Evolutionary conservation across 2,329 filamentous ascomycete species (phyloP).

Genomic region (Cytospora mali): DNA sequence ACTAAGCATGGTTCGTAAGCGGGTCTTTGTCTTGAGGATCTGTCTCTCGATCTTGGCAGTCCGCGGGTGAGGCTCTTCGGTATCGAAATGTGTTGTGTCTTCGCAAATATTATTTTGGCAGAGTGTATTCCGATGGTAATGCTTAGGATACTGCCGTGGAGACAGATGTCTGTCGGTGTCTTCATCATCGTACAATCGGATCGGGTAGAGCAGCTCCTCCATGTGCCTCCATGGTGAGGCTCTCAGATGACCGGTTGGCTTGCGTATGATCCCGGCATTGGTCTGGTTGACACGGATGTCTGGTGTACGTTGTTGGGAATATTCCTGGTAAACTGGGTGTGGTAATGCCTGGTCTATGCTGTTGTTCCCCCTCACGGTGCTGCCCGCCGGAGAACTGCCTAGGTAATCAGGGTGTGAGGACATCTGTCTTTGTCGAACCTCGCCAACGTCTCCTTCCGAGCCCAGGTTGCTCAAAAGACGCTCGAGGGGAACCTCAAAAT

Average conservation of each 20-base stretch:
- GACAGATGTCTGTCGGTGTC: conserved; percentile 22
- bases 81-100: conserved; percentile 5
- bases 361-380: not conserved
- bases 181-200: conserved; percentile 31
- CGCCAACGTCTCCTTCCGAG: not conserved
- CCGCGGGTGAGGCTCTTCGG: conserved; percentile 21
- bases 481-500: not conserved
- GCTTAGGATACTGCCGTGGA: conserved; percentile 30
- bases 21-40: conserved; percentile 30
- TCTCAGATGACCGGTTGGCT: not conserved
- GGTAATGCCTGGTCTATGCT: not conserved
- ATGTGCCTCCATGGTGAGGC: conserved; percentile 35
- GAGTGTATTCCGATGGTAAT: not conserved
- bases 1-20: conserved; percentile 33
- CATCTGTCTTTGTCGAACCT: not conserved
- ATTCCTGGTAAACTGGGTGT: not conserved
- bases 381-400: not conserved
- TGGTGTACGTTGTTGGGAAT: not conserved
- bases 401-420: not conserved
- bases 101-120: conserved; percentile 8
- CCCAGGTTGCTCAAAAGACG: not conserved
- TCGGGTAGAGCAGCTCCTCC: conserved; percentile 31
- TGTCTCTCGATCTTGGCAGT: conserved; percentile 14
- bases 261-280: not conserved
- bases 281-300: not conserved